phyloP scores from a whole-genome alignment of 345 rosid genomes.

The Corchorus capsularis region DNA sequence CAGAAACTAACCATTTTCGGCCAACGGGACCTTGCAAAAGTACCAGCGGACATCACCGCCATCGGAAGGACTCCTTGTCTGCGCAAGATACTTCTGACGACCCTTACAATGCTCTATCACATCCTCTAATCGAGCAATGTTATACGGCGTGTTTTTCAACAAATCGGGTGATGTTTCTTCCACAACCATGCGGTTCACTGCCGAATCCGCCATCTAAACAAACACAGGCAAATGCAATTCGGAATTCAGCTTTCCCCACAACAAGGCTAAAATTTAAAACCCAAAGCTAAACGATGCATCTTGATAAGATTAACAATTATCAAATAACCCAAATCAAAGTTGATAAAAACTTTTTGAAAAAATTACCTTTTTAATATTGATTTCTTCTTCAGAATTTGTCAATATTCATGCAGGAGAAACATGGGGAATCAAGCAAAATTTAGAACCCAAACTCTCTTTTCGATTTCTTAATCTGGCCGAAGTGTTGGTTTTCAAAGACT shows the following conservation, averaged over 20 bases:
- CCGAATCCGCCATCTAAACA: conserved; percentile 51
- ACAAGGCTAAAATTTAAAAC: no score
- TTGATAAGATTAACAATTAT: no score
- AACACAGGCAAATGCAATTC: neutral
- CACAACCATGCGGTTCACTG: conserved; percentile 24
- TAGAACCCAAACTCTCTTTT: neutral
- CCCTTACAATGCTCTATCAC: conserved; percentile 75
- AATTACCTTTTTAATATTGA: neutral
- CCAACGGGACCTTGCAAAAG: conserved; percentile 80
- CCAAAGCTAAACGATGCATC: no score
- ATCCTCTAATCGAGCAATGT: conserved; percentile 90
- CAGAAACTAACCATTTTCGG: conserved; percentile 60
- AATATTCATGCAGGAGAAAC: no score
- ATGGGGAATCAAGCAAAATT: no score
- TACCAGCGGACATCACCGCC: conserved; percentile 96
- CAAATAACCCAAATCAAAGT: no score
- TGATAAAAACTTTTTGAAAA: neutral
- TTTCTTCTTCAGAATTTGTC: neutral
- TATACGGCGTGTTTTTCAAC: conserved; percentile 88
- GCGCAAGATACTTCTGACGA: conserved; percentile 86
- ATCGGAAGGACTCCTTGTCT: conserved; percentile 82
- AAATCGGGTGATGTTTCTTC: conserved; percentile 67
- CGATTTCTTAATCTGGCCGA: neutral
- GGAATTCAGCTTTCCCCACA: neutral
- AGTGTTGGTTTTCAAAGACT: neutral